phyloP scores from a whole-genome alignment of 2,329 filamentous ascomycete species.

The Neofusicoccum parvum region DNA sequence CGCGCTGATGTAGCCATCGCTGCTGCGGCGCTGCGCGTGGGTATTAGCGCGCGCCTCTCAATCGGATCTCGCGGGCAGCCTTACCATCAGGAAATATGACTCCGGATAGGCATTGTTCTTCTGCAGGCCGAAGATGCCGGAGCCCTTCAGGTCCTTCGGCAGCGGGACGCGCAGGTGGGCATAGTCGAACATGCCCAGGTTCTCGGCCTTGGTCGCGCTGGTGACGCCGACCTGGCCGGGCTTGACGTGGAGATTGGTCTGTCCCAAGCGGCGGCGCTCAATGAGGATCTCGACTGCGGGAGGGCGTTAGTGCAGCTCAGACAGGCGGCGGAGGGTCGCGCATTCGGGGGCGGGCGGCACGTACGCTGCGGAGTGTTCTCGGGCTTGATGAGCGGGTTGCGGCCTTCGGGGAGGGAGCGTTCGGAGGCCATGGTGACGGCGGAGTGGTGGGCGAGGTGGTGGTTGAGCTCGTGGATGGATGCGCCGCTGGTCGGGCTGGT shows the following conservation, averaged over 20 bases:
- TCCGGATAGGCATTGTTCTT: conserved; percentile 67
- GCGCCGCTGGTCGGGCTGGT: conserved; percentile 7
- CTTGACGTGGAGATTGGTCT: conserved; percentile 86
- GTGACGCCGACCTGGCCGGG: conserved; percentile 71
- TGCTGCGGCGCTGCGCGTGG: conserved; percentile 67
- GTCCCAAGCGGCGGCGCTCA: conserved; percentile 81
- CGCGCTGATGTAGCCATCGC: conserved; percentile 80
- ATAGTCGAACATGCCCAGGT: conserved; percentile 88
- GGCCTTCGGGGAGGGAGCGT: conserved; percentile 60
- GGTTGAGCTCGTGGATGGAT: conserved; percentile 3
- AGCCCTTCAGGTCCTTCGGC: conserved; percentile 82
- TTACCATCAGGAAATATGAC: conserved; percentile 92
- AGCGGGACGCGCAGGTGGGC: conserved; percentile 91
- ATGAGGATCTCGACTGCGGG: conserved; percentile 62
- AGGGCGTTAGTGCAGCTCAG: conserved; percentile 26
- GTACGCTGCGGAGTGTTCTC: conserved; percentile 67
- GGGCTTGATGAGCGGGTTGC: conserved; percentile 66
- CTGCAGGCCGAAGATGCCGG: conserved; percentile 82
- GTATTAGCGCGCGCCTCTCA: not conserved
- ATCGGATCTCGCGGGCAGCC: not conserved
- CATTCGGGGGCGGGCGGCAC: conserved; percentile 36
- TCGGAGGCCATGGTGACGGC: conserved; percentile 34
- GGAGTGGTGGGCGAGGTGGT: not conserved
- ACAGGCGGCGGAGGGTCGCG: not conserved
- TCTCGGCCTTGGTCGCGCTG: conserved; percentile 71